Evolutionary conservation across 176 grass and related monocot species (phyloP).

Genomic region (Oryza officinalis): DNA sequence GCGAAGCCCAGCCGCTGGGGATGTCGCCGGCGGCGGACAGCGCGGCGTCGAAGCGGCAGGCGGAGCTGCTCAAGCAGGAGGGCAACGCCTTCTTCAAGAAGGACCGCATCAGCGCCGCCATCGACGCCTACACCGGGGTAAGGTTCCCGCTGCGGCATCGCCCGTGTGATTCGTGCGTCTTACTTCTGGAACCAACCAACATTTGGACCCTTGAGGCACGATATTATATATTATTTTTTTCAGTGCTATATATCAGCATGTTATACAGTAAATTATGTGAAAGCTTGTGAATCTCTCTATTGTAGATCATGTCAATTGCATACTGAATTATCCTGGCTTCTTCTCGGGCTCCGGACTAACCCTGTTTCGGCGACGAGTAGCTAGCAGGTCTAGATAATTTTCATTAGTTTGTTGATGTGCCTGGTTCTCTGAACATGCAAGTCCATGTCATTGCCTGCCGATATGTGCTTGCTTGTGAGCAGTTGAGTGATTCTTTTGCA

Average conservation of each 20-base stretch:
- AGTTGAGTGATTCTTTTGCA: conserved; percentile 11
- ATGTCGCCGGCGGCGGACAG: conserved; percentile 55
- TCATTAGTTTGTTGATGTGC: background rate
- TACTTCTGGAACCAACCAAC: background rate
- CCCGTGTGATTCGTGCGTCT: background rate
- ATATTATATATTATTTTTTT: background rate
- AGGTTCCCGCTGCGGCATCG: background rate
- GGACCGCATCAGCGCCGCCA: conserved; percentile 82
- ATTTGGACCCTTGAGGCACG: background rate
- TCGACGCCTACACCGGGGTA: conserved; percentile 91
- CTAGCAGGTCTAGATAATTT: background rate
- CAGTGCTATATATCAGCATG: background rate
- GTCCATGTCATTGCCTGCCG: background rate
- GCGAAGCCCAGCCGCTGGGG: conserved; percentile 6
- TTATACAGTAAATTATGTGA: background rate
- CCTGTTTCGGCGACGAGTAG: no score
- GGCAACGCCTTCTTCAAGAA: conserved; percentile 83
- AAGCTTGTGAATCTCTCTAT: background rate
- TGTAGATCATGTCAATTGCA: background rate
- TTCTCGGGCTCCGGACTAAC: background rate
- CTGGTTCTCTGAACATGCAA: background rate
- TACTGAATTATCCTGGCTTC: background rate
- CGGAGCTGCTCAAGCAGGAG: conserved; percentile 75
- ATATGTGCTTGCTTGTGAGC: conserved; percentile 11
- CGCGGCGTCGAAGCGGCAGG: conserved; percentile 54